Percentiles rank a stretch among this genome's conserved stretches.
phyloP scores from a whole-genome alignment of 768 basidiomycete species.

The Panus rudis region DNA sequence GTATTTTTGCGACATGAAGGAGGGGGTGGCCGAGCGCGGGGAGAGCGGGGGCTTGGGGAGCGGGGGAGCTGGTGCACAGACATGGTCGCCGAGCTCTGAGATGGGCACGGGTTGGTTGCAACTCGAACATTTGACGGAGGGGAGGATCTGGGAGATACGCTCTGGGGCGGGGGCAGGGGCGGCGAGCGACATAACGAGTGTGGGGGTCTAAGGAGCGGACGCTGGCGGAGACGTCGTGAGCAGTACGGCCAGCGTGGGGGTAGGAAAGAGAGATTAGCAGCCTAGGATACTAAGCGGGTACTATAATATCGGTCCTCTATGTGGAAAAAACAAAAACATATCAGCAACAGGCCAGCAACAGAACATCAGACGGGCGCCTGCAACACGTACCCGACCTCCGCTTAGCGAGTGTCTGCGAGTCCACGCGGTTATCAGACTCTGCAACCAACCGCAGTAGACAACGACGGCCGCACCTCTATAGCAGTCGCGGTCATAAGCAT shows the following conservation, averaged over 20 bases:
- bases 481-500: no score
- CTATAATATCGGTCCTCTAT: no score
- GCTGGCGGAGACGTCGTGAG: slow-evolving; percentile 6
- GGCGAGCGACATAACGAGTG: slow-evolving; percentile 24
- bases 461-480: no score
- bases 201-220: slow-evolving; percentile 7
- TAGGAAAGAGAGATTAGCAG: slow-evolving; percentile 8
- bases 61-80: slow-evolving; percentile 51
- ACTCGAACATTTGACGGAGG: slow-evolving; percentile 79
- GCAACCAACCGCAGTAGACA: no score
- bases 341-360: no score
- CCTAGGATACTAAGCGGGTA: no score
- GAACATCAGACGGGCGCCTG: no score
- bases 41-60: slow-evolving; percentile 32
- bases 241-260: slow-evolving; percentile 10
- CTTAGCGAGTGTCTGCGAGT: no score
- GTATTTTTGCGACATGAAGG: slow-evolving; percentile 44
- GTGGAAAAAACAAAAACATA: no score
- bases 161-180: slow-evolving; percentile 11
- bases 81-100: slow-evolving; percentile 68
- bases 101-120: slow-evolving; percentile 70
- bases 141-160: slow-evolving; percentile 59
- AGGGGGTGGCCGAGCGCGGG: slow-evolving; percentile 32
- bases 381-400: no score
- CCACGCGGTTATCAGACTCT: no score